Percentiles rank a stretch among this genome's conserved stretches.
Evolutionary conservation across 352 stramenopile species (phyloP).

Genomic region (Peronospora destructor): DNA sequence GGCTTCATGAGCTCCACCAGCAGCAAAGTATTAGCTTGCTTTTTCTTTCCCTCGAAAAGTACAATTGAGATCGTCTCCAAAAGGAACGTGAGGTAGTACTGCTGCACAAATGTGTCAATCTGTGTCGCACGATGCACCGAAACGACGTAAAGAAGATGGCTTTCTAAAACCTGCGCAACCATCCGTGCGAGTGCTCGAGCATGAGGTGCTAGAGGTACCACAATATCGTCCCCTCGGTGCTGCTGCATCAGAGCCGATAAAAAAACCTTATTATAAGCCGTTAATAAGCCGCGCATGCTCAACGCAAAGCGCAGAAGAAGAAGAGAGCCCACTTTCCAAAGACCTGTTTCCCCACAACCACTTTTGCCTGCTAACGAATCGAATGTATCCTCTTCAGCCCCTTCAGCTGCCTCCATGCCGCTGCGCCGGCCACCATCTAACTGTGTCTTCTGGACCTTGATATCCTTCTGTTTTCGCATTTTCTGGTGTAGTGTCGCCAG

Average conservation of each 20-base stretch:
- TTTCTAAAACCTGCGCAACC: slow-evolving; percentile 39
- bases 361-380: slow-evolving; percentile 1
- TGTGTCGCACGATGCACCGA: slow-evolving; percentile 32
- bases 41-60: slow-evolving; percentile 72
- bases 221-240: slow-evolving; percentile 54
- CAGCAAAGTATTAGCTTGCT: slow-evolving; percentile 66
- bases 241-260: slow-evolving; percentile 55
- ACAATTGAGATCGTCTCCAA: slow-evolving; percentile 71
- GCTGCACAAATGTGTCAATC: slow-evolving; percentile 53
- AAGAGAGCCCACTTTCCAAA: slow-evolving; percentile 82
- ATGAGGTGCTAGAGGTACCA: slow-evolving; percentile 51
- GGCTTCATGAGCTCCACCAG: slow-evolving; percentile 58
- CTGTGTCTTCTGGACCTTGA: slow-evolving; percentile 5
- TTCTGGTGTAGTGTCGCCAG: slow-evolving; percentile 51
- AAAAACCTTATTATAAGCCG: slow-evolving; percentile 62
- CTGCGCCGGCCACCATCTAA: slow-evolving; percentile 6
- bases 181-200: slow-evolving; percentile 40
- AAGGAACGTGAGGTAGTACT: slow-evolving; percentile 75
- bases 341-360: slow-evolving; percentile 14
- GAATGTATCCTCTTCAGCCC: slow-evolving; percentile 2
- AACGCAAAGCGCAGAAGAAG: slow-evolving; percentile 73
- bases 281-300: slow-evolving; percentile 57
- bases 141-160: slow-evolving; percentile 49
- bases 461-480: slow-evolving; percentile 17
- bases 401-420: slow-evolving; percentile 14